Evolutionary conservation across 805 yeast genomes (phyloP).

Genomic region (Candida maesae): DNA sequence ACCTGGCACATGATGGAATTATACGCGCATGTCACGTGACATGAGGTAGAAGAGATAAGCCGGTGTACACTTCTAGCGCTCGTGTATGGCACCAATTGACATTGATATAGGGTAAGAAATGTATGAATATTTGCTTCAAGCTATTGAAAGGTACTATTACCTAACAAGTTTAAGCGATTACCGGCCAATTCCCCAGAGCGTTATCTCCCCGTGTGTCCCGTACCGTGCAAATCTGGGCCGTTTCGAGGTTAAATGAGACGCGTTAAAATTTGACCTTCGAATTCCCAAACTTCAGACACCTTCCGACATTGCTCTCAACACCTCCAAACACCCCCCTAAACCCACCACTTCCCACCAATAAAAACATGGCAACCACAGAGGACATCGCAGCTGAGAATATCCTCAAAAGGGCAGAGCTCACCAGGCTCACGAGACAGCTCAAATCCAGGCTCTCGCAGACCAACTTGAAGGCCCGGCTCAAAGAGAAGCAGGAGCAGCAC

Average conservation of each 20-base stretch:
- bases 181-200: too few species aligned
- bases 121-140: too few species aligned
- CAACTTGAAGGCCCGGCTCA: slow-evolving; percentile 29
- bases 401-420: slow-evolving; percentile 42
- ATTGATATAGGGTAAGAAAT: too few species aligned
- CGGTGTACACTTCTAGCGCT: too few species aligned
- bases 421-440: slow-evolving; percentile 42
- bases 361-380: slow-evolving; percentile 25
- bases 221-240: not conserved
- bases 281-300: not conserved
- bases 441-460: slow-evolving; percentile 40
- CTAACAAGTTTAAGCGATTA: too few species aligned
- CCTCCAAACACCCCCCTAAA: not conserved
- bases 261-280: not conserved
- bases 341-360: not conserved
- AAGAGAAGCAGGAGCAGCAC: slow-evolving; percentile 8
- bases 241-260: not conserved
- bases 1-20: too few species aligned
- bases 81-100: too few species aligned
- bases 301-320: not conserved
- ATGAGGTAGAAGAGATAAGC: too few species aligned
- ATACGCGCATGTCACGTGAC: too few species aligned
- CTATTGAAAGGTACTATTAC: too few species aligned
- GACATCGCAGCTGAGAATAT: slow-evolving; percentile 42
- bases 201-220: too few species aligned